Evolutionary conservation across 2,329 filamentous ascomycete species (phyloP), one percentile per base, ranked within the genome.

Genomic region (Epichloe elymi): DNA sequence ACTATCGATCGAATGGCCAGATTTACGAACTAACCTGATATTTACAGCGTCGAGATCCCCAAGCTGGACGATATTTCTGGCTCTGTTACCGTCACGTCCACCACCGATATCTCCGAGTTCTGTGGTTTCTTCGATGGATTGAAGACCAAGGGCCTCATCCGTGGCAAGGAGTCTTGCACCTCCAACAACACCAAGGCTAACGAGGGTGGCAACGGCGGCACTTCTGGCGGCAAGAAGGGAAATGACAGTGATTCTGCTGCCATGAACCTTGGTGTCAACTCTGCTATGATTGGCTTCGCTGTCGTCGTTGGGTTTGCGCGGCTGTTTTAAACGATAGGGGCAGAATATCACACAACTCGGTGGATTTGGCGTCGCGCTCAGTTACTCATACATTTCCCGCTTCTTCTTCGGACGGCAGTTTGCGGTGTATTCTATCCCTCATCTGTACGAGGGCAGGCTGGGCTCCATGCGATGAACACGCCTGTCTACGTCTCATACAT

Each of bases 31-130:
- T 50, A 40, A 47, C 26, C 7, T 10, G 14, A 14, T 4, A 11
- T 26, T 7, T 1, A n/a, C 36, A 95, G 88, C 54, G 82, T 93
- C 58, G 64, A 74, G 37, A 77, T 96, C 50, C 83, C 86, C 54
- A 64, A 70, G 38, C 74, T 91, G 26, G 69, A 76, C 53, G 75
- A 83, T 56, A 85, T 90, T 59, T 75, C 77, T 63, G 87, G 87
- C 69, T 79, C 79, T 54, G 85, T 88, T 66, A 82, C 83, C 62
- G 71, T 87, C 58, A 74, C 81, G 60, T 82, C 77, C 58, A 86
- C 83, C 49, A 75, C 74, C 53, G 74, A 84, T 55, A 82, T 87
- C 56, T 56, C 57, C 53, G 61, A 66, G 52, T 80, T 86, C 74
- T 64, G 68, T 49, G 57, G 63, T 35, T 78, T 85, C 65, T 65